phyloP scores from a whole-genome alignment of 1,284 basidiomycete genomes.

The Hymenochaete sp. region DNA sequence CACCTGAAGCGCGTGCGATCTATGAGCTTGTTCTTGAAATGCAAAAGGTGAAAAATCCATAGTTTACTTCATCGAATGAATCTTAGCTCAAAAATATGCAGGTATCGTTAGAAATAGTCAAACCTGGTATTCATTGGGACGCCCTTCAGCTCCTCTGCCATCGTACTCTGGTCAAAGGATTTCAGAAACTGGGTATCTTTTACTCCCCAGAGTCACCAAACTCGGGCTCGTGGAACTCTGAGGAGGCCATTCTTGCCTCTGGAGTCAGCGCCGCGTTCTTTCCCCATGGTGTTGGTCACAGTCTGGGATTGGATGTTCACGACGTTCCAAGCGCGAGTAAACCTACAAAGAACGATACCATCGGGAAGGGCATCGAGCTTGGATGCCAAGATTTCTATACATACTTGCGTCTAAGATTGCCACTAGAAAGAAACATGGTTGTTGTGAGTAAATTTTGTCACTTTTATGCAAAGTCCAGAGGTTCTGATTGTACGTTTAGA shows the following conservation, averaged over 20 bases:
- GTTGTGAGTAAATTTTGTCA: constrained; percentile 44
- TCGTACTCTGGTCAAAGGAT: constrained; percentile 65
- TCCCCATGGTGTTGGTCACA: constrained; percentile 87
- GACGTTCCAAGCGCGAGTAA: constrained; percentile 72
- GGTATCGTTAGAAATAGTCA: constrained; percentile 61
- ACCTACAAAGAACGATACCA: constrained; percentile 45
- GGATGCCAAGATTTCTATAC: constrained; percentile 62
- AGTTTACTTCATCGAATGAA: background rate
- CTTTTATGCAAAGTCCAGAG: constrained; percentile 16
- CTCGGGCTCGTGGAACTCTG: constrained; percentile 47
- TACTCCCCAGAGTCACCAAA: constrained; percentile 39
- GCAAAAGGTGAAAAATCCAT: constrained; percentile 55
- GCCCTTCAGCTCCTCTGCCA: constrained; percentile 76
- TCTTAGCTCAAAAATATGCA: constrained; percentile 22
- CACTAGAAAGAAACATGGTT: constrained; percentile 71
- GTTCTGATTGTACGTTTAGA: constrained; percentile 34
- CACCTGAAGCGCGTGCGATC: constrained; percentile 66
- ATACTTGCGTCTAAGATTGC: constrained; percentile 68
- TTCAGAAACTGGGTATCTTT: constrained; percentile 82
- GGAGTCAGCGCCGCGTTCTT: constrained; percentile 81
- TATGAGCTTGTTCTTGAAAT: constrained; percentile 82
- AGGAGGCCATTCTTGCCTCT: constrained; percentile 62
- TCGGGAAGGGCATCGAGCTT: constrained; percentile 34
- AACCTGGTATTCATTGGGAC: constrained; percentile 80
- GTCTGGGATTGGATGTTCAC: constrained; percentile 83